Evolutionary conservation across 2,329 filamentous ascomycete species (phyloP).

Genomic region (Epicoccum sorghinum): DNA sequence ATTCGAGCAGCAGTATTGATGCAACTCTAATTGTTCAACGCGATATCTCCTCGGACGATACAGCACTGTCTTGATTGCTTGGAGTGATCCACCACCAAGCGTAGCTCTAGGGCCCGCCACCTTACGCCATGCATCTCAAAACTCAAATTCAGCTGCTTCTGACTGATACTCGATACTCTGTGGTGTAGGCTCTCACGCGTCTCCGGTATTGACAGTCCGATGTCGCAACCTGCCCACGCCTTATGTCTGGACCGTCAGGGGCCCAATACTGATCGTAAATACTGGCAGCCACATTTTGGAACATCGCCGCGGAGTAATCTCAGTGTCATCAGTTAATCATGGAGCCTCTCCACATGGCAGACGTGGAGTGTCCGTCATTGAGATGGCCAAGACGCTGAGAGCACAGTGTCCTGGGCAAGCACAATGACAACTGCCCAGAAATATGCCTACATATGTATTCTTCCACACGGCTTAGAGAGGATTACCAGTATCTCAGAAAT

Average conservation of each 20-base stretch:
- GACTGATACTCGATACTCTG: background rate
- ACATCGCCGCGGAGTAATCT: constrained; percentile 5
- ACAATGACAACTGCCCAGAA: constrained; percentile 17
- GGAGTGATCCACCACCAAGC: constrained; percentile 13
- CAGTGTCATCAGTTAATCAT: background rate
- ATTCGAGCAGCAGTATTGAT: too few species aligned
- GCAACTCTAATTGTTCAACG: background rate
- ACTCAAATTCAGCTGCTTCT: background rate
- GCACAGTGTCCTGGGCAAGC: background rate
- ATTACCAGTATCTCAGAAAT: background rate
- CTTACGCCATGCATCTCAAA: constrained; percentile 6
- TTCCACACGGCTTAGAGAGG: background rate
- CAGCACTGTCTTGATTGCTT: constrained; percentile 3
- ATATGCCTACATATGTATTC: background rate
- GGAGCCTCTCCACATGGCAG: background rate
- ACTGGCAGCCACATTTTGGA: constrained; percentile 15
- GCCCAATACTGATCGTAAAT: background rate
- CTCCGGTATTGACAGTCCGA: constrained; percentile 20
- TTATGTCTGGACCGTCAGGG: constrained; percentile 10
- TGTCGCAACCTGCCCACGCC: constrained; percentile 17
- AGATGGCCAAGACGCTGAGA: background rate
- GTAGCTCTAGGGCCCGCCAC: background rate
- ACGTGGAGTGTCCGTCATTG: background rate
- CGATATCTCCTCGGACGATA: constrained; percentile 9
- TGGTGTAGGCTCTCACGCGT: constrained; percentile 1